A percentile compares a stretch with the other conserved stretches of the same genome.
Evolutionary conservation across 495 filamentous ascomycete genomes (phyloP).

Genomic region (Talaromyces borbonicus): DNA sequence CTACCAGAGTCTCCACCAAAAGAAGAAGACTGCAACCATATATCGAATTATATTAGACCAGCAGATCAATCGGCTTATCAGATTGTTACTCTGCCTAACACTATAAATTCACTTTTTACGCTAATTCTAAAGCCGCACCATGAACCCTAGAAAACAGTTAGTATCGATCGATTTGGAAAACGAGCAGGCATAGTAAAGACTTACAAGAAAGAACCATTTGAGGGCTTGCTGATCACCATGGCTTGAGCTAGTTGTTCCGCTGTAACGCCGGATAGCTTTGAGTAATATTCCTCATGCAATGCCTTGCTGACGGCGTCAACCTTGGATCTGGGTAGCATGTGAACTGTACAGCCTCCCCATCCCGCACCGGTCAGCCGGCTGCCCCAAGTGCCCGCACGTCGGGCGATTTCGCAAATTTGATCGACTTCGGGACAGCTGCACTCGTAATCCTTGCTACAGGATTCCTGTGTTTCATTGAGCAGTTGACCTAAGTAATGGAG

Average conservation of each 20-base stretch:
- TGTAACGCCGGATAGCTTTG: constrained; percentile 55
- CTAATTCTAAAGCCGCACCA: constrained; percentile 13
- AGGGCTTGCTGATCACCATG: constrained; percentile 82
- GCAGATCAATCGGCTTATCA: no score
- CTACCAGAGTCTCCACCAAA: no score
- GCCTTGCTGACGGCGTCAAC: constrained; percentile 71
- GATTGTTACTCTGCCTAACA: no score
- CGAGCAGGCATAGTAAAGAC: constrained; percentile 9
- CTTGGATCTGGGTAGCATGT: constrained; percentile 78
- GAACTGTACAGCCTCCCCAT: constrained; percentile 94
- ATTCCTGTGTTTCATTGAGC: constrained; percentile 81
- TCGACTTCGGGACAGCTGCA: constrained; percentile 89
- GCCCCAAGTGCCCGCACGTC: constrained; percentile 69
- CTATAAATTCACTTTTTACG: neutral
- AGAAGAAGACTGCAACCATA: no score
- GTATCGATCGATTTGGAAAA: neutral
- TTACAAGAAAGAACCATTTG: constrained; percentile 40
- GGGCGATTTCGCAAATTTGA: constrained; percentile 70
- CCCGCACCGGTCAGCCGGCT: constrained; percentile 87
- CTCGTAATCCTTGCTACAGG: constrained; percentile 75
- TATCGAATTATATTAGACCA: no score
- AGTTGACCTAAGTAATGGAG: constrained; percentile 67
- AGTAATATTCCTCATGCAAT: constrained; percentile 75
- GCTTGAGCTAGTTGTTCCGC: constrained; percentile 66
- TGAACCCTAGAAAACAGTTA: constrained; percentile 22